These are phyloP conservation scores for Saccharum spontaneum DNA, from an alignment of 176 grass and related monocot species.

Conservation along the genomic window DNA sequence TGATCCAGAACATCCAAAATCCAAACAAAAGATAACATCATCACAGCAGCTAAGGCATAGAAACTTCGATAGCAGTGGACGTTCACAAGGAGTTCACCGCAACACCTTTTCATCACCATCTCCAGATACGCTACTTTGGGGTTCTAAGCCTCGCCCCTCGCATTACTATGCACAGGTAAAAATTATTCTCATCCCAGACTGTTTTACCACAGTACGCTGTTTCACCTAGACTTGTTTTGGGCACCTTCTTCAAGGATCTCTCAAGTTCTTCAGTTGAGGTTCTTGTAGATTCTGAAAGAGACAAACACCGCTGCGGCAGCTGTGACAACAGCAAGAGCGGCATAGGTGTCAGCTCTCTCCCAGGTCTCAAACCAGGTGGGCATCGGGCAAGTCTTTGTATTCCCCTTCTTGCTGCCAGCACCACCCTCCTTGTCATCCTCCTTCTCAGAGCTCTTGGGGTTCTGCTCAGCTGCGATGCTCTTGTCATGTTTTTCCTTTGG, in stretches of 20 bases:
- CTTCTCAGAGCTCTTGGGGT: constrained; percentile 29
- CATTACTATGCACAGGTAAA: constrained; percentile 44
- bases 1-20: constrained; percentile 20
- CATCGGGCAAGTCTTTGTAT: constrained; percentile 58
- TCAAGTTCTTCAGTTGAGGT: constrained; percentile 53
- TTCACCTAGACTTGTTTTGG: constrained; percentile 13
- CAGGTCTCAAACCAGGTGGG: constrained; percentile 89
- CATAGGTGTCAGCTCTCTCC: constrained; percentile 78
- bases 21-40: constrained; percentile 17
- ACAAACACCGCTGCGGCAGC: constrained; percentile 65
- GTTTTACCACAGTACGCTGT: constrained; percentile 31
- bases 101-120: constrained; percentile 32
- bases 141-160: constrained; percentile 36
- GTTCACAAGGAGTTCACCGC: constrained; percentile 14
- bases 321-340: constrained; percentile 71
- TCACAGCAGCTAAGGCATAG: constrained; percentile 15
- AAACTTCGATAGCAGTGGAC: constrained; percentile 11
- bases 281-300: constrained; percentile 84
- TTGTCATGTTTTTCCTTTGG: constrained; percentile 52
- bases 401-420: constrained; percentile 38
- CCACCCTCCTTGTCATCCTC: constrained; percentile 32
- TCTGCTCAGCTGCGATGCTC: constrained; percentile 44
- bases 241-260: constrained; percentile 17
- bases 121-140: constrained; percentile 26
- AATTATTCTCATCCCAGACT: constrained; percentile 42